Evolutionary conservation across 225 moss, liverwort and hornwort genomes (phyloP).

Genomic region (Rhytidiadelphus loreus): DNA sequence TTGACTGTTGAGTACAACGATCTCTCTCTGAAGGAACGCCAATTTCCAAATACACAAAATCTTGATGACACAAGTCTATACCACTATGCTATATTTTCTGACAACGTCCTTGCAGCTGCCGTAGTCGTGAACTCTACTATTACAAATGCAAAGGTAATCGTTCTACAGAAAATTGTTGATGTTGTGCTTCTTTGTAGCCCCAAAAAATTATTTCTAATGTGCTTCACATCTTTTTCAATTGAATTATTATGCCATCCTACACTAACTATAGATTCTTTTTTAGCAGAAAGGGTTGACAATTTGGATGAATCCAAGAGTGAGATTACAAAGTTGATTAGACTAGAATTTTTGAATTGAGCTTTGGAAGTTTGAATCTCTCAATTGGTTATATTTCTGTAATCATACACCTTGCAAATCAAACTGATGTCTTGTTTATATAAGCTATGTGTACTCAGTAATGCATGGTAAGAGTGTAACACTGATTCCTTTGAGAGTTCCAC

Average conservation of each 20-base stretch:
- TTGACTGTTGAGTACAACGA: constrained; percentile 46
- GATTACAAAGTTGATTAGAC: neutral
- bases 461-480: neutral
- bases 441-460: neutral
- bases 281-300: neutral
- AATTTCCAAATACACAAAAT: constrained; percentile 19
- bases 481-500: neutral
- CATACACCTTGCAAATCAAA: neutral
- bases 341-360: neutral
- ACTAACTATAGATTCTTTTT: neutral
- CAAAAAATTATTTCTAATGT: neutral
- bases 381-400: neutral
- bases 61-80: constrained; percentile 58
- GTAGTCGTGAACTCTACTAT: constrained; percentile 72
- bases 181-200: neutral
- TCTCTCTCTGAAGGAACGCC: neutral
- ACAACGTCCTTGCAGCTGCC: constrained; percentile 60
- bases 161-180: neutral
- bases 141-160: constrained; percentile 40
- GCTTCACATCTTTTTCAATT: neutral
- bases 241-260: neutral
- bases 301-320: neutral
- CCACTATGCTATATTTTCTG: constrained; percentile 81
- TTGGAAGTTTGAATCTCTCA: neutral
- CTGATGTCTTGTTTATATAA: neutral